phyloP scores from a whole-genome alignment of 345 rosid genomes.

The Limnanthes douglasii region DNA sequence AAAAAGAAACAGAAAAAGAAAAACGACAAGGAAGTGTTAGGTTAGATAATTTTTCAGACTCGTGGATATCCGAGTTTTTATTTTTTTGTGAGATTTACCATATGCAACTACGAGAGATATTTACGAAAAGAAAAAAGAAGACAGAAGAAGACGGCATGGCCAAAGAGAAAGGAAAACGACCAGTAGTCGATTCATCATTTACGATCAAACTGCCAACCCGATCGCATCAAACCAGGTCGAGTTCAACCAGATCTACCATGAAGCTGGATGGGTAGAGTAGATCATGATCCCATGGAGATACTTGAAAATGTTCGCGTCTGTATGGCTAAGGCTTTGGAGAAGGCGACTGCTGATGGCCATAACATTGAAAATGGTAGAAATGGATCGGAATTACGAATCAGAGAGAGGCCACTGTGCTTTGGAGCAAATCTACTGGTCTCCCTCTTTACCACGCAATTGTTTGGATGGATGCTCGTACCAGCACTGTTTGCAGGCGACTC shows the following conservation, averaged over 20 bases:
- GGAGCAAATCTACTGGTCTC: constrained; percentile 76
- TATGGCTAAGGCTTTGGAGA: constrained; percentile 68
- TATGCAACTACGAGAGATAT: too few species aligned
- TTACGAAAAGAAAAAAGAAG: constrained; percentile 14
- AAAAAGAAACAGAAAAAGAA: too few species aligned
- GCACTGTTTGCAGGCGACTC: constrained; percentile 74
- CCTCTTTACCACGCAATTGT: constrained; percentile 87
- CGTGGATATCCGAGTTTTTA: too few species aligned
- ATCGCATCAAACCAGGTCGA: constrained; percentile 87
- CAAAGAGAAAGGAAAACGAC: constrained; percentile 89
- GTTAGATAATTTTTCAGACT: too few species aligned
- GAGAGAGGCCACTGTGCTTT: constrained; percentile 73
- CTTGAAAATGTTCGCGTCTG: constrained; percentile 69
- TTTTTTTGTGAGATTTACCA: too few species aligned
- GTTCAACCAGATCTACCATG: constrained; percentile 84
- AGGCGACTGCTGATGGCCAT: constrained; percentile 73
- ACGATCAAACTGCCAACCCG: constrained; percentile 29
- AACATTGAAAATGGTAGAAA: constrained; percentile 78
- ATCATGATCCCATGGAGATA: constrained; percentile 88
- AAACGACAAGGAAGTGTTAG: too few species aligned
- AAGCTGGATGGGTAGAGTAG: constrained; percentile 99
- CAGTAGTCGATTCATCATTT: constrained; percentile 84
- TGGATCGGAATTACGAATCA: constrained; percentile 90
- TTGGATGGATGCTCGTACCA: constrained; percentile 98
- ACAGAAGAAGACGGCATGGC: constrained; percentile 25